Evolutionary conservation across 1,284 basidiomycete genomes (phyloP).

Genomic region (Irpex sp.): DNA sequence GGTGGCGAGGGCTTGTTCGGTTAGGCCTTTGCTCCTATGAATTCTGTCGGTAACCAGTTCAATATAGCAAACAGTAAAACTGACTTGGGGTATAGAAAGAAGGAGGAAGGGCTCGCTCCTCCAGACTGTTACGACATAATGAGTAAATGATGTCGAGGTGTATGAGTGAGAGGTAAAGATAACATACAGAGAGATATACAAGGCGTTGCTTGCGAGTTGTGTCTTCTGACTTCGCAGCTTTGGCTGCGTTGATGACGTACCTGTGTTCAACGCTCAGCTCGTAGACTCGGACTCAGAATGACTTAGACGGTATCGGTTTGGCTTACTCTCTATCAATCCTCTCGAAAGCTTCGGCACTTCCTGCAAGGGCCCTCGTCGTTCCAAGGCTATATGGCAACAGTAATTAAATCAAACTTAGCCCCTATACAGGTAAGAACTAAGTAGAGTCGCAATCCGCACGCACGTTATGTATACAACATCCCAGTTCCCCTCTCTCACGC

Average conservation of each 20-base stretch:
- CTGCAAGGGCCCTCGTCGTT: slow-evolving; percentile 57
- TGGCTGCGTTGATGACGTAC: slow-evolving; percentile 70
- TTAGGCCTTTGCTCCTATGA: slow-evolving; percentile 69
- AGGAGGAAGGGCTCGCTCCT: slow-evolving; percentile 45
- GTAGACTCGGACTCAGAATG: not conserved
- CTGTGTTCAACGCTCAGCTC: slow-evolving; percentile 28
- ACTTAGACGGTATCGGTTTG: slow-evolving; percentile 6
- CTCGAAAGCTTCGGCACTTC: slow-evolving; percentile 61
- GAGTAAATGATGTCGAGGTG: not conserved
- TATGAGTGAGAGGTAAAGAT: not conserved
- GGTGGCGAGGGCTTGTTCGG: slow-evolving; percentile 62
- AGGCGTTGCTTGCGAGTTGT: slow-evolving; percentile 47
- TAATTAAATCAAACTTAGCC: not conserved
- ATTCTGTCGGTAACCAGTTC: too few species aligned
- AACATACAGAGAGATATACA: slow-evolving; percentile 65
- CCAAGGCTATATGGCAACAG: slow-evolving; percentile 44
- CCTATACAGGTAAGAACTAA: too few species aligned
- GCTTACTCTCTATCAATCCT: slow-evolving; percentile 70
- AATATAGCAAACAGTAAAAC: too few species aligned
- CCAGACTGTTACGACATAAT: slow-evolving; percentile 31
- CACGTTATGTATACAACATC: slow-evolving; percentile 64
- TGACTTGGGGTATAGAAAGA: slow-evolving; percentile 48
- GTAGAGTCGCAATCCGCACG: not conserved
- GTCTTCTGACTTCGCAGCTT: slow-evolving; percentile 51
- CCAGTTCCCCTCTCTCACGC: slow-evolving; percentile 52